Evolutionary conservation across 768 basidiomycete genomes (phyloP), one percentile per base, ranked within the genome.

Genomic region (Mycena metata): DNA sequence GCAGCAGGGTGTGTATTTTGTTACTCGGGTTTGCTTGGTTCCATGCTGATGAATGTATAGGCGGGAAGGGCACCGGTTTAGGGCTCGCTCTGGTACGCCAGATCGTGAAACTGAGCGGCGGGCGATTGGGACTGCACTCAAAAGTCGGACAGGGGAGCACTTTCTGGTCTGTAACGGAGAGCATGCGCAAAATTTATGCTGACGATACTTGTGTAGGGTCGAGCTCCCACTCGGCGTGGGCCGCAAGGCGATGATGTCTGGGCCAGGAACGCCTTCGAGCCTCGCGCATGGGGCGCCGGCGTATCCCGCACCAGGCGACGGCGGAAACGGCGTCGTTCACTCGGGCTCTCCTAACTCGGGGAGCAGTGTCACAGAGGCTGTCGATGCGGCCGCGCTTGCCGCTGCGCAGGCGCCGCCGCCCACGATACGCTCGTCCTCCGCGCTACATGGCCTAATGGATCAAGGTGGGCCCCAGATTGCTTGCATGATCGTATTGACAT

Each of bases 141-240:
- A 84, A 86, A 71, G 79, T 85, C 7, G 83, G 84, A 13, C 78
- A 81, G 67, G 92, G 92, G n/a, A 90, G 88, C 36, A 91, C 88
- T 60, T 93, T 93, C 79, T 93, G 91, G 91, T 87, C 87, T n/a
- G 90, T 66, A 83, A 82, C 9, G 9, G 11, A 30, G 11, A 30
- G 0, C 26, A 26, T 26, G 21, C 6, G 11, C 19, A 60, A 17
- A 19, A 46, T 11, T 15, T 24, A 7, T 15, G 2, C 23, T 49
- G 42, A 63, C 17, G 24, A n/a, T 43, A 15, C 3, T 36, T 1
- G 9, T 24, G 12, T 10, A 71, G 69, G 69, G 69, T 71, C 19
- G 69, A 71, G 61, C 65, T 71, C 13, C 69, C 69, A 21, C 76
- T 89, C 9, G 86, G 86, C 19, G 84, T 88, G 8, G 88, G 87